A percentile compares a stretch with the other conserved stretches of the same genome.
Conservation (phyloP, 2,329 filamentous ascomycete genomes). For the Phialophora verrucosa region DNA sequence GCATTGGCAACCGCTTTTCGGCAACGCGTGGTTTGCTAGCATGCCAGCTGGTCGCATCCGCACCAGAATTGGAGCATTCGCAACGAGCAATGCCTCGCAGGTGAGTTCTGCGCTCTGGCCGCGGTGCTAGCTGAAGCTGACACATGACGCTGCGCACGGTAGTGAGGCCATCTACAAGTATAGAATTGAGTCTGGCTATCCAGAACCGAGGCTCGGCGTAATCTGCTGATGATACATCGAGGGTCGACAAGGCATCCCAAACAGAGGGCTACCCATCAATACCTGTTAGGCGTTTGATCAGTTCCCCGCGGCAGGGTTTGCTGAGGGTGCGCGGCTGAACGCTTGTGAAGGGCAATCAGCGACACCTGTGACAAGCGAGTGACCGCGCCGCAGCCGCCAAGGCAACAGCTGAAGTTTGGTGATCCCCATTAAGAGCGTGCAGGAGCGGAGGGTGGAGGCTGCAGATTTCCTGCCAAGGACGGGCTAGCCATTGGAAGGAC, state of each 20-base stretch:
- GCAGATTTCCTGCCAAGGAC: constrained; percentile 16
- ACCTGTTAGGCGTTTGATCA: background rate
- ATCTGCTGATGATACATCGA: background rate
- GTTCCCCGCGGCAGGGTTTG: background rate
- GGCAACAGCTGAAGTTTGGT: constrained; percentile 13
- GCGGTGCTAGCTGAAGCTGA: constrained; percentile 9
- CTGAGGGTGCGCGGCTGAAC: background rate
- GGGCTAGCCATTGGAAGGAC: constrained; percentile 15
- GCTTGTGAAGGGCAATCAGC: constrained; percentile 1
- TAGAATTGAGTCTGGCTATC: background rate
- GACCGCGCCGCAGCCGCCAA: constrained; percentile 12
- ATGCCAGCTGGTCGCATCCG: constrained; percentile 5
- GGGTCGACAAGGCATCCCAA: background rate
- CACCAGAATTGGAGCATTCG: constrained; percentile 6
- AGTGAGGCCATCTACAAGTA: background rate
- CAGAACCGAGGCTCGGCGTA: constrained; percentile 10
- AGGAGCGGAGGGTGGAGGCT: constrained; percentile 25
- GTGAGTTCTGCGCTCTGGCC: background rate
- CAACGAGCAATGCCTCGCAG: constrained; percentile 4
- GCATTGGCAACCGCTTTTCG: constrained; percentile 8
- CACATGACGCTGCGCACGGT: background rate
- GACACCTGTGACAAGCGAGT: constrained; percentile 6
- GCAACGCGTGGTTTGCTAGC: constrained; percentile 15
- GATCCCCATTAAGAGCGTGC: constrained; percentile 4
- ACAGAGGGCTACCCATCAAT: background rate